These are phyloP conservation scores for Brassica juncea DNA, from an alignment of 345 rosid species.

Conservation along the genomic window DNA sequence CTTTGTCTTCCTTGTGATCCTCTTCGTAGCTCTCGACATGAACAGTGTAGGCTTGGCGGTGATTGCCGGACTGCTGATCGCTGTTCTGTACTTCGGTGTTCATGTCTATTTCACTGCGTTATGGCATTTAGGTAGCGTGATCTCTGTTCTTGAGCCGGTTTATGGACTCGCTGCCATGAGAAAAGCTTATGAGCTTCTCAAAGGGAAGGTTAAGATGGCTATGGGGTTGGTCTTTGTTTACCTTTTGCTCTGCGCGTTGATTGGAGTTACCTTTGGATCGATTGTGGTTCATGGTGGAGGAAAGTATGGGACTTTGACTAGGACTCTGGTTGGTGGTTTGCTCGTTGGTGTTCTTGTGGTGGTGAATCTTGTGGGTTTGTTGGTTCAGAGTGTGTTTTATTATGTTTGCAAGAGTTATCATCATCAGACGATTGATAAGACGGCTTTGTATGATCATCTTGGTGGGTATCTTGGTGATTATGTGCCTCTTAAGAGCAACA, in stretches of 20 bases:
- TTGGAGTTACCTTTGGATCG: slow-evolving; percentile 48
- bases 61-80: slow-evolving; percentile 46
- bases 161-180: slow-evolving; percentile 85
- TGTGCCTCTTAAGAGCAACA: slow-evolving; percentile 90
- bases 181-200: slow-evolving; percentile 79
- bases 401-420: slow-evolving; percentile 95
- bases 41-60: slow-evolving; percentile 46
- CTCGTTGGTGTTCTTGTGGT: slow-evolving; percentile 85
- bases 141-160: slow-evolving; percentile 90
- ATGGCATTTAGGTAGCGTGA: slow-evolving; percentile 97
- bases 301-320: slow-evolving; percentile 49
- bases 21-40: slow-evolving; percentile 59
- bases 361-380: slow-evolving; percentile 82
- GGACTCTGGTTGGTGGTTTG: slow-evolving; percentile 81
- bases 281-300: slow-evolving; percentile 90
- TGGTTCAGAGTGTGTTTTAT: slow-evolving; percentile 93
- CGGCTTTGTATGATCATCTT: slow-evolving; percentile 80
- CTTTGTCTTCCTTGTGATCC: slow-evolving; percentile 51
- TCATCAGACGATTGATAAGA: slow-evolving; percentile 84
- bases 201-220: slow-evolving; percentile 69
- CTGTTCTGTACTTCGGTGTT: slow-evolving; percentile 63
- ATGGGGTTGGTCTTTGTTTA: slow-evolving; percentile 69
- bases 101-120: slow-evolving; percentile 87
- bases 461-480: slow-evolving; percentile 97
- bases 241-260: slow-evolving; percentile 50